phyloP scores from a whole-genome alignment of 306 rosid species.

The Castanea mollissima region DNA sequence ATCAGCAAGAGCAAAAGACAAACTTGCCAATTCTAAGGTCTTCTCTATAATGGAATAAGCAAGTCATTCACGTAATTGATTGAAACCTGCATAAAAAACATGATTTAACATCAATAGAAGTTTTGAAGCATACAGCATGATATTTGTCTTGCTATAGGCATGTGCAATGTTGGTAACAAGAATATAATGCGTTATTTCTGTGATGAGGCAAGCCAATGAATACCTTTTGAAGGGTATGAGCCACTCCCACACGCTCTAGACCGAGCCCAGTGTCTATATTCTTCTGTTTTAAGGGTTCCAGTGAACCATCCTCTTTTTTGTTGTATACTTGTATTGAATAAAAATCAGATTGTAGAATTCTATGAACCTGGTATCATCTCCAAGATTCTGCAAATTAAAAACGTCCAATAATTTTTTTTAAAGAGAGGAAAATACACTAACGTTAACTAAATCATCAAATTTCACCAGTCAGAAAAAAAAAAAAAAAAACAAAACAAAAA shows the following conservation, averaged over 20 bases:
- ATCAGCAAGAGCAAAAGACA: constrained; percentile 63
- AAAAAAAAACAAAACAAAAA: no score
- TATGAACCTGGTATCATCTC: constrained; percentile 10
- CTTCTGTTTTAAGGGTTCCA: constrained; percentile 87
- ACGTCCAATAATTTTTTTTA: no score
- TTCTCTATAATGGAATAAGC: constrained; percentile 87
- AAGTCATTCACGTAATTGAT: constrained; percentile 91
- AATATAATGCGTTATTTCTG: background rate
- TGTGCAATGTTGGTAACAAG: background rate
- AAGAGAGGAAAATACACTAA: no score
- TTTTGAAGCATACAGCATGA: constrained; percentile 15
- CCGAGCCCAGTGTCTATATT: constrained; percentile 94
- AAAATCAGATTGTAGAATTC: no score
- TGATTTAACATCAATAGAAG: background rate
- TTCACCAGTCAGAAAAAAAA: no score
- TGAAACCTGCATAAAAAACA: constrained; percentile 66
- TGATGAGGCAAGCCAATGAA: constrained; percentile 18
- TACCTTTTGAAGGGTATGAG: constrained; percentile 89
- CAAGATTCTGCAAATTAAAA: no score
- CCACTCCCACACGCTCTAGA: constrained; percentile 66
- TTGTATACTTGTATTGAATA: no score
- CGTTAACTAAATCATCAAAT: no score
- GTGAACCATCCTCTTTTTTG: constrained; percentile 14
- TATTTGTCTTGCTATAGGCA: background rate
- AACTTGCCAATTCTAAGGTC: constrained; percentile 68